A percentile compares a stretch with the other conserved stretches of the same genome.
phyloP scores from a whole-genome alignment of 192 early-diverging fungal species.

The Mortierella hygrophila region DNA sequence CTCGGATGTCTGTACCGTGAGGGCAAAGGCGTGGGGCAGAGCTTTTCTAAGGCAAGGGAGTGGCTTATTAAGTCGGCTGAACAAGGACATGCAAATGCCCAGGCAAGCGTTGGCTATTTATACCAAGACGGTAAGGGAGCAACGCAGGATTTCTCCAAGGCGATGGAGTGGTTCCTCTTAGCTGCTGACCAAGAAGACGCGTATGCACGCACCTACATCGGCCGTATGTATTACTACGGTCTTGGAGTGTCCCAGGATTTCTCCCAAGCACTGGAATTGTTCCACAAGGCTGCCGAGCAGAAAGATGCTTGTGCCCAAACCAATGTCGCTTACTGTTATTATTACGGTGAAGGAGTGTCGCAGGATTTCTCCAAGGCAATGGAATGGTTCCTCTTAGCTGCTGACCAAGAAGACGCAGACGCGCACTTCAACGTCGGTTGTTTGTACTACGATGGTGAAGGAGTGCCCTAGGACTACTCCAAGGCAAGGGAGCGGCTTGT shows the following conservation, averaged over 20 bases:
- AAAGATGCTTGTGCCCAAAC: background rate
- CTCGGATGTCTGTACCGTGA: background rate
- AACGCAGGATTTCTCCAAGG: constrained; percentile 29
- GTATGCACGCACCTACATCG: background rate
- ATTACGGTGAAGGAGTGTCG: no score
- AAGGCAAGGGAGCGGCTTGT: no score
- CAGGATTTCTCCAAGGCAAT: no score
- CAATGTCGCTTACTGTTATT: background rate
- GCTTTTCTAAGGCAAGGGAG: background rate
- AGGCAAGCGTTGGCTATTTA: background rate
- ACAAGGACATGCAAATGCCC: background rate
- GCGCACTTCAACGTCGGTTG: background rate
- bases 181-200: background rate
- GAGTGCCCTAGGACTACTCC: no score
- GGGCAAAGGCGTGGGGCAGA: background rate
- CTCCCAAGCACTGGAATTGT: background rate
- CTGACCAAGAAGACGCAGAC: no score
- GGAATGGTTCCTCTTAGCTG: no score
- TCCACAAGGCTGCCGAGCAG: background rate
- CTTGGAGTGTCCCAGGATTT: background rate
- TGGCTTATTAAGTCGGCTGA: background rate
- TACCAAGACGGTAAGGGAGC: background rate
- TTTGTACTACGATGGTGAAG: background rate
- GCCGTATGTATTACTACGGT: background rate
- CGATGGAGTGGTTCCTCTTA: constrained; percentile 5